A percentile compares a stretch with the other conserved stretches of the same genome.
Evolutionary conservation across 345 rosid genomes (phyloP).

Genomic region (Lumnitzera littorea): DNA sequence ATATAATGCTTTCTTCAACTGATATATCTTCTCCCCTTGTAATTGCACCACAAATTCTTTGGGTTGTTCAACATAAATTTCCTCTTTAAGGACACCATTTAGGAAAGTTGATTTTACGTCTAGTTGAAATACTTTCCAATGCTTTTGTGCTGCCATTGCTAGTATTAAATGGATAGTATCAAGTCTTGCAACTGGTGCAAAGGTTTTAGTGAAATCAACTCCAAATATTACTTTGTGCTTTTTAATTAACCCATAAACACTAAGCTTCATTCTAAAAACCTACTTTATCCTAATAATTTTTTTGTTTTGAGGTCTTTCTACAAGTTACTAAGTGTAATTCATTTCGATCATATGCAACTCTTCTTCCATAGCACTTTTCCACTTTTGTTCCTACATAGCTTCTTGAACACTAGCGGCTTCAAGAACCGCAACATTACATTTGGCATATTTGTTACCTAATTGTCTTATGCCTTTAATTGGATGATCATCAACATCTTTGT

Average conservation of each 20-base stretch:
- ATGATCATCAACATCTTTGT: background rate
- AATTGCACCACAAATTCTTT: background rate
- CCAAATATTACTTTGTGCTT: background rate
- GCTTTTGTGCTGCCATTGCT: conserved; percentile 4
- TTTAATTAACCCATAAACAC: conserved; percentile 1
- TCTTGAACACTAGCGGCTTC: background rate
- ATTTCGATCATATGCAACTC: conserved; percentile 3
- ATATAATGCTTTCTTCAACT: too few relatives aligned
- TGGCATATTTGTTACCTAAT: background rate
- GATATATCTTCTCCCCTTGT: background rate
- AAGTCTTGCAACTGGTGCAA: conserved; percentile 1
- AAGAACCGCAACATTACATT: background rate
- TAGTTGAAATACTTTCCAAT: conserved; percentile 2
- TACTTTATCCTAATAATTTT: conserved; percentile 1
- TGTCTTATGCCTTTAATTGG: conserved; percentile 2
- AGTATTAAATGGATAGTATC: conserved; percentile 4
- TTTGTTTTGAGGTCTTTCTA: background rate
- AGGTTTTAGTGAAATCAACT: background rate
- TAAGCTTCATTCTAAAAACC: background rate
- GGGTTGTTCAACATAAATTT: conserved; percentile 3
- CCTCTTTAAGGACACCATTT: too few relatives aligned
- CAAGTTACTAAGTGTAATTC: background rate
- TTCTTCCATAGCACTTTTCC: conserved; percentile 5
- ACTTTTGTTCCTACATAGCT: background rate
- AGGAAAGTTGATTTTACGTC: conserved; percentile 10